Evolutionary conservation across 192 early-diverging fungal species (phyloP), one percentile per base, ranked within the genome.

Genomic region (Podila epigama): DNA sequence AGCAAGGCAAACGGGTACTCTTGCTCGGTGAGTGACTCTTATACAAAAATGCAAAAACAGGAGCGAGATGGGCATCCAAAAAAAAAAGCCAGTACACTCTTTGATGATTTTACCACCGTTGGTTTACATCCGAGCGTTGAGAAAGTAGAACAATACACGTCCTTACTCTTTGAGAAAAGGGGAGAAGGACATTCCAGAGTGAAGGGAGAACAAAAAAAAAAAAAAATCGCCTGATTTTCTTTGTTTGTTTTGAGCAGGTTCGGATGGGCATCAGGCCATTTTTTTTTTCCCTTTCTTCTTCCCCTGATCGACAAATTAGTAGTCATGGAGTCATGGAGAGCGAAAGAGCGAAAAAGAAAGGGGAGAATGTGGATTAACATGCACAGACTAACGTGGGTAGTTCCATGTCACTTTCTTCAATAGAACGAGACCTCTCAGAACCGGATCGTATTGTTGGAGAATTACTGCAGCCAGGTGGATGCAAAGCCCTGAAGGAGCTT

Each of bases 381-480:
- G 25, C n/a, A 22, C 11, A 5, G 25, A 48, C 20, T 48, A 48
- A 48, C 44, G 5, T n/a, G 41, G 3, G 41, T 44, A n/a, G 44
- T 48, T 48, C 2, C 15, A 9, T 48, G n/a, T 25, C n/a, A 11
- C 36, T 1, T 51, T 22, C 16, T 6, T 82, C 63, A 22, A 59
- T 87, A 62, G 97, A 99, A 71, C 85, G 96, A 64, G 96, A 95
- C 78, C 89, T 95, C 87, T 85, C 53, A 63, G 94, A 98, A 75
- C 97, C 97, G 1, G 96, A 99, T 83, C 92, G 97, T 50, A 98
- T 99, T 64, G 97, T 99, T 25, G 97, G 97, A 39, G 97, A 99
- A 79, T 81, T 98, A 31, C 83, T 99, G 78, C 97, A 99, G 82
- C 97, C 97, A 16, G 92, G 96, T 11, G 97, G 97, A 56, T 87